phyloP scores from a whole-genome alignment of 371 early-diverging fungal species.

The Syncephalastrum racemosum region DNA sequence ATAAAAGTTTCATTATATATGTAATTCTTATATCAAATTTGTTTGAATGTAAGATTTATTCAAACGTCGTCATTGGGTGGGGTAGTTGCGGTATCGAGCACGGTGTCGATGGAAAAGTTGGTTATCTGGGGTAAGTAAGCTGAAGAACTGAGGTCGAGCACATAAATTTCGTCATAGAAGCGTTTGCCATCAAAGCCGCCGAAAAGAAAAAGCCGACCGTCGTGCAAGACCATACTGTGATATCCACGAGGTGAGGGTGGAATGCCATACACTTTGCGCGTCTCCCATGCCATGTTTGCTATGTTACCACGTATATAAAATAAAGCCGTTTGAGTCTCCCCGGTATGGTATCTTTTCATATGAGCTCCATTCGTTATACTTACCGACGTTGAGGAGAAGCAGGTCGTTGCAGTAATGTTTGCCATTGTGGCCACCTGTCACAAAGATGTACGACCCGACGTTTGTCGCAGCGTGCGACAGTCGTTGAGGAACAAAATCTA shows the following conservation, averaged over 20 bases:
- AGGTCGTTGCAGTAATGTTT: conserved; percentile 74
- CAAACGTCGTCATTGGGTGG: too few species aligned
- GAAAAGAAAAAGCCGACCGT: conserved; percentile 76
- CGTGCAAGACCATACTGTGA: conserved; percentile 76
- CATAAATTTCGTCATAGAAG: conserved; percentile 76
- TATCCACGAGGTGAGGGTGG: conserved; percentile 83
- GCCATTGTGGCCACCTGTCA: conserved; percentile 88
- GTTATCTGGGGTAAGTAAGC: conserved; percentile 72
- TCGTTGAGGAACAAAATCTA: conserved; percentile 61
- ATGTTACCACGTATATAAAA: conserved; percentile 11
- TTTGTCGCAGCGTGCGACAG: conserved; percentile 79
- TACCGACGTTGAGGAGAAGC: conserved; percentile 78
- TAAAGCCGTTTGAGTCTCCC: not conserved
- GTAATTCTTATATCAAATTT: too few species aligned
- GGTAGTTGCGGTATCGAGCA: too few species aligned
- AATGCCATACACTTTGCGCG: conserved; percentile 66
- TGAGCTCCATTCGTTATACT: conserved; percentile 2
- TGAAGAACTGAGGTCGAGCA: conserved; percentile 77
- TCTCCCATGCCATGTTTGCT: conserved; percentile 82
- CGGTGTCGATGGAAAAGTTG: conserved; percentile 44
- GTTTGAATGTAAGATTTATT: too few species aligned
- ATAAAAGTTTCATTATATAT: too few species aligned
- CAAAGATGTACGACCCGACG: conserved; percentile 84
- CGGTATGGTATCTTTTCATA: too few species aligned
- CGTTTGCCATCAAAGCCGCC: conserved; percentile 87